These are phyloP conservation scores for Ustilago curta DNA, from an alignment of 1,284 basidiomycete genomes.

Conservation along the genomic window DNA sequence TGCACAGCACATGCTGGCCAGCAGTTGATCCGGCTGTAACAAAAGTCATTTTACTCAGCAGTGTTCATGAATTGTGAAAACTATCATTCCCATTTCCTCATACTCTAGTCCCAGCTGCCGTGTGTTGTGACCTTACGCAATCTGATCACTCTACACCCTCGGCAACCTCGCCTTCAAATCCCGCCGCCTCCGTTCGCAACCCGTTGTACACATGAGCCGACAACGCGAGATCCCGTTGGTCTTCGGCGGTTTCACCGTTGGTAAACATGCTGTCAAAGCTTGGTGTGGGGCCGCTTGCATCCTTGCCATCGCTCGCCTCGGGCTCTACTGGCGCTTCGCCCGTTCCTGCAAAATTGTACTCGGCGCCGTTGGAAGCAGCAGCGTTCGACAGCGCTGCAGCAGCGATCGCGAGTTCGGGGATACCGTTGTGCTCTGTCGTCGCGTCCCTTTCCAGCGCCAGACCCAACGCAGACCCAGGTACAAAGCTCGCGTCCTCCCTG, in stretches of 20 bases:
- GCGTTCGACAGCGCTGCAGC: slow-evolving; percentile 48
- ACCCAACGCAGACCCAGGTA: slow-evolving; percentile 39
- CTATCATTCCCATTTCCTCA: no score
- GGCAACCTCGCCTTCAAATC: no score
- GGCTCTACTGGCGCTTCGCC: background rate
- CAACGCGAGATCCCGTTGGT: background rate
- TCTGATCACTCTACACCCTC: no score
- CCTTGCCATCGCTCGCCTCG: slow-evolving; percentile 6
- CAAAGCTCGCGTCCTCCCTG: slow-evolving; percentile 32
- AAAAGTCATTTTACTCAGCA: no score
- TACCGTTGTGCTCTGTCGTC: slow-evolving; percentile 20
- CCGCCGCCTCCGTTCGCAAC: background rate
- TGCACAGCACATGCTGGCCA: no score
- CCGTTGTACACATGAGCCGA: slow-evolving; percentile 5
- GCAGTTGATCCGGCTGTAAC: no score
- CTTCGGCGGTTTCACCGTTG: slow-evolving; percentile 5
- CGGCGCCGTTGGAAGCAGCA: slow-evolving; percentile 16
- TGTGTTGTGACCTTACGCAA: no score
- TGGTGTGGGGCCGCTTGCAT: background rate
- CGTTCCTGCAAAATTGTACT: slow-evolving; percentile 7
- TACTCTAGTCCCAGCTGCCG: no score
- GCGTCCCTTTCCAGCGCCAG: slow-evolving; percentile 38
- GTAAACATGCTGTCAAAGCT: slow-evolving; percentile 28
- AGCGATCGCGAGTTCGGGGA: slow-evolving; percentile 42
- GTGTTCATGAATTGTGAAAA: no score